A percentile compares a stretch with the other conserved stretches of the same genome.
These are phyloP conservation scores for Sclerotinia nivalis DNA, from an alignment of 2,329 filamentous ascomycete species.

Conservation along the genomic window DNA sequence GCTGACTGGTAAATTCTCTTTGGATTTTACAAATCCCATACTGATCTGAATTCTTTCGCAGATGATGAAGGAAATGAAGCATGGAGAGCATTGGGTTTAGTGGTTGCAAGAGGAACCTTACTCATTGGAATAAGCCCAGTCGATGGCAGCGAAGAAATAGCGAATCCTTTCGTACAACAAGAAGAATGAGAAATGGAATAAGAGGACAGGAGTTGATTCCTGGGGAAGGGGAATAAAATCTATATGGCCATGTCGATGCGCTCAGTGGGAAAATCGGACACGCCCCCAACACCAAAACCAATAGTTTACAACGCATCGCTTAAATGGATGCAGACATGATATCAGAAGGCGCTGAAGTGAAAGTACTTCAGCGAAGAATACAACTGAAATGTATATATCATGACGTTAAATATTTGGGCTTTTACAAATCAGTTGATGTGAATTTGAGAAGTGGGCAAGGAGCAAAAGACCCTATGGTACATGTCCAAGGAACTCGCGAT, in stretches of 20 bases:
- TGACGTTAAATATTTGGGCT: background rate
- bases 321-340: background rate
- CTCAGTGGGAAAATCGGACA: background rate
- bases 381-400: background rate
- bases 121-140: constrained; percentile 90
- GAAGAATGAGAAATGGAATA: constrained; percentile 53
- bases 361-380: background rate
- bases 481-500: background rate
- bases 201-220: background rate
- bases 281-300: background rate
- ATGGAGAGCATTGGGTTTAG: constrained; percentile 65
- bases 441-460: background rate
- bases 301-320: background rate
- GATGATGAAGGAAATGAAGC: constrained; percentile 90
- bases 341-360: background rate
- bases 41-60: constrained; percentile 43
- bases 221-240: background rate
- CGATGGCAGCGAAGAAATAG: constrained; percentile 93
- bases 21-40: constrained; percentile 1
- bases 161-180: constrained; percentile 83
- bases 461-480: background rate
- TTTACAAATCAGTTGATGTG: background rate
- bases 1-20: constrained; percentile 67
- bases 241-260: background rate
- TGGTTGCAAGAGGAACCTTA: constrained; percentile 88